Evolutionary conservation across 179 eudicot genomes (phyloP).

Genomic region (Beta lomatogona): DNA sequence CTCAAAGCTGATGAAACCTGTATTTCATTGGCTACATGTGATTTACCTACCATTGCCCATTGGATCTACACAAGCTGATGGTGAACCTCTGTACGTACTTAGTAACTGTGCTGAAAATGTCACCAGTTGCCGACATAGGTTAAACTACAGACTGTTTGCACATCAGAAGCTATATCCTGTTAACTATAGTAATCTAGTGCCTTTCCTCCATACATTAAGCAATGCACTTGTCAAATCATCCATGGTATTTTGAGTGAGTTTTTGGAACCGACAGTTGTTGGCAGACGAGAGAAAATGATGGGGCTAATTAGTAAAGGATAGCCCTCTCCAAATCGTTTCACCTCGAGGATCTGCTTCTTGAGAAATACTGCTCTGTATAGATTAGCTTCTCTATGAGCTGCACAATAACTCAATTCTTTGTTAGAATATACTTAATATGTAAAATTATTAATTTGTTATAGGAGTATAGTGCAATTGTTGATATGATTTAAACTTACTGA

Average conservation of each 20-base stretch:
- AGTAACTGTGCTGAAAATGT: too few relatives aligned
- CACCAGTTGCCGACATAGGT: neutral
- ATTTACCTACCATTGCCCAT: too few relatives aligned
- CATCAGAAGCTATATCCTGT: neutral
- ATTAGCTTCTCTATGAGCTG: neutral
- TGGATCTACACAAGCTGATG: too few relatives aligned
- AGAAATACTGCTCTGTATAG: neutral
- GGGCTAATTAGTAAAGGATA: neutral
- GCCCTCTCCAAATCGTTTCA: neutral
- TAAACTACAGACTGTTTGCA: neutral
- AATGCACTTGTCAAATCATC: neutral
- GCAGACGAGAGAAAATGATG: neutral
- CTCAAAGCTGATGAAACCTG: too few relatives aligned
- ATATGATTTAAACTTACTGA: slow-evolving; percentile 1
- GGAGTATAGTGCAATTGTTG: neutral
- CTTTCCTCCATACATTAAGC: too few relatives aligned
- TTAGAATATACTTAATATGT: neutral
- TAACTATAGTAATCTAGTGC: neutral
- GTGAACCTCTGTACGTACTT: too few relatives aligned
- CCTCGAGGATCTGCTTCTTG: neutral
- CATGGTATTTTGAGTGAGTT: neutral
- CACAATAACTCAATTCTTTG: neutral
- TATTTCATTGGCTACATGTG: too few relatives aligned
- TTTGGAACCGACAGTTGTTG: neutral
- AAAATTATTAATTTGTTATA: neutral